Evolutionary conservation across 306 rosid genomes (phyloP), one percentile per base, ranked within the genome.

Genomic region (Senna tora): DNA sequence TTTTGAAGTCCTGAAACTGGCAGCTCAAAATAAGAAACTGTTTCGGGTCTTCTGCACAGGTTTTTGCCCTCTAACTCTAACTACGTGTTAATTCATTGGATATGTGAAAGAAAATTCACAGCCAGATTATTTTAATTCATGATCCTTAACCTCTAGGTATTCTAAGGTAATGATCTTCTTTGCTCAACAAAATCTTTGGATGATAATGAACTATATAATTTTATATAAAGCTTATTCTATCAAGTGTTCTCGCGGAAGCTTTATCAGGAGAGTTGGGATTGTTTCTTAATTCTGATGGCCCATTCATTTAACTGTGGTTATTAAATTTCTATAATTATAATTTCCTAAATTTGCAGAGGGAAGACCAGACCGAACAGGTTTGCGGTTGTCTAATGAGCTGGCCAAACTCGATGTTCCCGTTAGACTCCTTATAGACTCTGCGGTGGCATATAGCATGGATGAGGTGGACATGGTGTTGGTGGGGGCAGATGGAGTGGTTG

Each of bases 401-500:
- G 84, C 89, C 69, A 94, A 94, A 85, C 97, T 94, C 66, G 92
- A 87, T 79, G 85, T 94, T 67, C 92, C 96, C 19, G 97, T 86
- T 68, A 94, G 87, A 83, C 91, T 94, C 67, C 92, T 94, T 50
- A 94, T 94, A 75, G 98, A 94, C 75, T 91, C 98, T 56, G 97
- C 97, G 16, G 97, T 81, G 70, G 97, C 97, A 0, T 94, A 91
- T 82, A 70, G 88, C n/a, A 91, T 94, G 97, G 98, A 91, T 68
- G 98, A 91, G 85, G 97, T 91, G 56, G 96, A 94, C 87, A 94
- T 94, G 98, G 90, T 94, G 15, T 81, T 94, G 22, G 94, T 91
- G 13, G 98, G 98, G 78, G 98, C 98, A 0, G 98, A 91, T 65
- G 98, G 91, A 71, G 98, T 91, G 43, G 98, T 94, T 71, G 98